Evolutionary conservation across 768 basidiomycete species (phyloP).

Genomic region (Kondoa malvinella): DNA sequence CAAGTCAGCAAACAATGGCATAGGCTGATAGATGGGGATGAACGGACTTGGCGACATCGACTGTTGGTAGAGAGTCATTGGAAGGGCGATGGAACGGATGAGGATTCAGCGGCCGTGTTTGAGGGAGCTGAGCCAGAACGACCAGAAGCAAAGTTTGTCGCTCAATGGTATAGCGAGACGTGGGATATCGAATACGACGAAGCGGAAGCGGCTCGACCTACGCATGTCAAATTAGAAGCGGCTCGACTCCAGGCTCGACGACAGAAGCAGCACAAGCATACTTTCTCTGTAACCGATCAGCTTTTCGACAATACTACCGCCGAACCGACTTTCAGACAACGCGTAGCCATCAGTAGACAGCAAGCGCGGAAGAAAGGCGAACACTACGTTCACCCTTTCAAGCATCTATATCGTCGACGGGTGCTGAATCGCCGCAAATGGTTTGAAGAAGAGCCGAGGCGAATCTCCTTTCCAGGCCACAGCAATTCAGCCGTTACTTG

Average conservation of each 20-base stretch:
- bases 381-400: slow-evolving; percentile 56
- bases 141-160: slow-evolving; percentile 15
- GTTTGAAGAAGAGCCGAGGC: slow-evolving; percentile 57
- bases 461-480: slow-evolving; percentile 69
- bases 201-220: slow-evolving; percentile 12
- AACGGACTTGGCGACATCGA: slow-evolving; percentile 73
- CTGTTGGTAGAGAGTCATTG: slow-evolving; percentile 68
- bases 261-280: background rate
- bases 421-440: slow-evolving; percentile 63
- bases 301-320: background rate
- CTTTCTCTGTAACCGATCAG: background rate
- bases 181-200: slow-evolving; percentile 21
- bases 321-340: slow-evolving; percentile 2
- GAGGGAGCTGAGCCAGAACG: slow-evolving; percentile 14
- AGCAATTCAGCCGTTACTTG: slow-evolving; percentile 75
- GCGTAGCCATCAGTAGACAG: background rate
- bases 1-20: slow-evolving; percentile 69
- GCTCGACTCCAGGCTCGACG: background rate
- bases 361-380: background rate
- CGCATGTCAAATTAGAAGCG: slow-evolving; percentile 8
- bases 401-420: slow-evolving; percentile 81
- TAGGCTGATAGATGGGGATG: slow-evolving; percentile 76
- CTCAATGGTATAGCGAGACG: slow-evolving; percentile 22
- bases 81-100: slow-evolving; percentile 73
- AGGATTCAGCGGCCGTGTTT: slow-evolving; percentile 57